Percentiles rank a stretch among this genome's conserved stretches.
Conservation (phyloP, 2,329 filamentous ascomycete genomes). For the Aspergillus pseudotamarii region DNA sequence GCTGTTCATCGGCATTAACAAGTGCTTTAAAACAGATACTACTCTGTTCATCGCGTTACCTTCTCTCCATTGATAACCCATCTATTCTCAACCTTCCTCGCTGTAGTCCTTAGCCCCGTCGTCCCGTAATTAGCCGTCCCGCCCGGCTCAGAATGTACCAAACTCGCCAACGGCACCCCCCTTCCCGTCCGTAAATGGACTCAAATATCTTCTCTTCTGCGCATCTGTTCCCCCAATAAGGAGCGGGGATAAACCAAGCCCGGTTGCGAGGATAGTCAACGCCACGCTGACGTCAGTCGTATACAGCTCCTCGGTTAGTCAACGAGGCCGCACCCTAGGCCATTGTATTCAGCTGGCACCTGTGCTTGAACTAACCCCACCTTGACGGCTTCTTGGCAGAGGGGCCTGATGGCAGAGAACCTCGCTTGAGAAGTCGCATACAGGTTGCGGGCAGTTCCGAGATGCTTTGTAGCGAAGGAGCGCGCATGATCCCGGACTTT, state of each 20-base stretch:
- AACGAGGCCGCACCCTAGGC: conserved; percentile 47
- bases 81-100: conserved; percentile 51
- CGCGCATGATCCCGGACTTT: not conserved
- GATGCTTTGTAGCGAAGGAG: conserved; percentile 6
- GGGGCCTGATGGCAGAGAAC: conserved; percentile 52
- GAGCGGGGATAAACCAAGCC: conserved; percentile 56
- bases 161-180: conserved; percentile 54
- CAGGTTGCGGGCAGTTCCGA: conserved; percentile 1
- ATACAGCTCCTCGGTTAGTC: conserved; percentile 59
- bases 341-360: conserved; percentile 51
- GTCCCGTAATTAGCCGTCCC: conserved; percentile 55
- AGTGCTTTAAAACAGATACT: too few species aligned
- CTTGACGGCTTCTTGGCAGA: conserved; percentile 49
- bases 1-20: conserved; percentile 38
- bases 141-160: conserved; percentile 56
- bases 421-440: conserved; percentile 39
- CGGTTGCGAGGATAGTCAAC: conserved; percentile 56
- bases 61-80: conserved; percentile 57
- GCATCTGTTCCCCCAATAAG: conserved; percentile 47
- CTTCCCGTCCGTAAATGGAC: conserved; percentile 49
- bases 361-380: conserved; percentile 54
- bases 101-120: conserved; percentile 53
- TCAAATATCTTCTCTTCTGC: conserved; percentile 38
- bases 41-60: not conserved
- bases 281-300: conserved; percentile 53